These are phyloP conservation scores for Chlorociboria aeruginascens DNA, from an alignment of 495 filamentous ascomycete genomes.

Conservation along the genomic window DNA sequence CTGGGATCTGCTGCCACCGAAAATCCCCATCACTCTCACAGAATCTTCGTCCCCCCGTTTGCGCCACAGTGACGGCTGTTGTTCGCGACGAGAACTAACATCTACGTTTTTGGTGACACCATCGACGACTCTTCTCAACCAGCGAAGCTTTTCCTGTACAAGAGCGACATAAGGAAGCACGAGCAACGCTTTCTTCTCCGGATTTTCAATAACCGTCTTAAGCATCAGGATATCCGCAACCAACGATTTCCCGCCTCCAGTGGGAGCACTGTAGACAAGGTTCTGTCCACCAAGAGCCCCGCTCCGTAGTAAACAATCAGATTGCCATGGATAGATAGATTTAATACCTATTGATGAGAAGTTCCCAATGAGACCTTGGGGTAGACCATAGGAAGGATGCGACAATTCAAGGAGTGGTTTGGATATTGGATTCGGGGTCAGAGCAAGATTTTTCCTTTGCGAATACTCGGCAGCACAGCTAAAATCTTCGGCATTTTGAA, in stretches of 20 bases:
- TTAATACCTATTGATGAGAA: slow-evolving; percentile 51
- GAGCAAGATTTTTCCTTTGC: slow-evolving; percentile 28
- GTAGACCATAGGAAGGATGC: slow-evolving; percentile 54
- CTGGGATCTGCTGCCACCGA: slow-evolving; percentile 56
- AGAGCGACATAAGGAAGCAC: slow-evolving; percentile 77
- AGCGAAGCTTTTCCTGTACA: slow-evolving; percentile 73
- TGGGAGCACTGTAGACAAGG: slow-evolving; percentile 75
- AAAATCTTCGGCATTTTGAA: not conserved
- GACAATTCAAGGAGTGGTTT: slow-evolving; percentile 51
- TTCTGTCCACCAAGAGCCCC: slow-evolving; percentile 59
- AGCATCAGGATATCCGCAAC: slow-evolving; percentile 68
- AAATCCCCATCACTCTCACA: slow-evolving; percentile 59
- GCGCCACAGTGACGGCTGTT: slow-evolving; percentile 25
- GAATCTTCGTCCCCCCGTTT: slow-evolving; percentile 31
- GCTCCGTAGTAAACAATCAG: slow-evolving; percentile 58
- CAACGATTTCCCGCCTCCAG: slow-evolving; percentile 71
- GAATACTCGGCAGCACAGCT: slow-evolving; percentile 30
- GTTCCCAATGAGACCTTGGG: slow-evolving; percentile 47
- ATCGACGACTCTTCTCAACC: slow-evolving; percentile 58
- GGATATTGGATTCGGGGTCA: slow-evolving; percentile 37
- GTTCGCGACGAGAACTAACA: slow-evolving; percentile 10
- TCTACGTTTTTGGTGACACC: slow-evolving; percentile 40
- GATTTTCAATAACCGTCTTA: slow-evolving; percentile 54
- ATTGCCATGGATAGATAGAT: slow-evolving; percentile 73
- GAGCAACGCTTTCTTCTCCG: slow-evolving; percentile 56